Base-by-base conservation (phyloP, 176 grass and related monocot genomes). In the Chloris gayana region DNA sequence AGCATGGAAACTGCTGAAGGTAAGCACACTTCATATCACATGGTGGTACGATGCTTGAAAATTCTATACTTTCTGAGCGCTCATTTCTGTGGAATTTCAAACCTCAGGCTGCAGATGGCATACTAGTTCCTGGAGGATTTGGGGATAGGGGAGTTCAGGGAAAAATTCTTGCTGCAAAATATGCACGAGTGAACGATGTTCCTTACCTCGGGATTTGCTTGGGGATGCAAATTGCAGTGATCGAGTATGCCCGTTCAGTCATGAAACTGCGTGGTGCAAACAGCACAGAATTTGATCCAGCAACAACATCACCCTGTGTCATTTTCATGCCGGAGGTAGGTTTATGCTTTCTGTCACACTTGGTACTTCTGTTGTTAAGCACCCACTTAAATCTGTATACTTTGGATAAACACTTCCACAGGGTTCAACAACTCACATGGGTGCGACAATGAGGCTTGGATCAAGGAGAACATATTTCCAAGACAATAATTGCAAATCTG, bases 401-500 rank as follows among this genome's bases (percentile, higher is more conserved):
- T 78, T 62, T 47, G 51, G 60, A 73, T 21, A 85, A 50, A 88
- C 46, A 73, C 33, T 64, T 65, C 61, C 32, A 38, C 73, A 99
- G 96, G 96, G 92, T 34, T 99, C 96, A 71, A 99, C 89, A 87
- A 95, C 86, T 33, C 96, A 99, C 67, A 99, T 99, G 96, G 96
- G 96, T 18, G 96, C 81, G 2, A 99, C 96, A 31, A 99, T 99
- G 96, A 81, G 90, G 65, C 92, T 99, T 60, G 96, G 96, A 88
- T 91, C 93, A 69, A 95, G 96, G 75, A 88, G 84, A 80, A 99
- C 92, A 24, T 82, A 85, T 93, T 95, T 99, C 73, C 79, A 91
- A 9, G 70, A 14, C 38, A 81, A 14, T 64, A 75, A 80, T 50
- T 86, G 88, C 68, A 99, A 91, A 91, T 88, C 96, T 70, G 79